Evolutionary conservation across 805 yeast genomes (phyloP), one percentile per base, ranked within the genome.

Genomic region (Wickerhamomyces bovis): DNA sequence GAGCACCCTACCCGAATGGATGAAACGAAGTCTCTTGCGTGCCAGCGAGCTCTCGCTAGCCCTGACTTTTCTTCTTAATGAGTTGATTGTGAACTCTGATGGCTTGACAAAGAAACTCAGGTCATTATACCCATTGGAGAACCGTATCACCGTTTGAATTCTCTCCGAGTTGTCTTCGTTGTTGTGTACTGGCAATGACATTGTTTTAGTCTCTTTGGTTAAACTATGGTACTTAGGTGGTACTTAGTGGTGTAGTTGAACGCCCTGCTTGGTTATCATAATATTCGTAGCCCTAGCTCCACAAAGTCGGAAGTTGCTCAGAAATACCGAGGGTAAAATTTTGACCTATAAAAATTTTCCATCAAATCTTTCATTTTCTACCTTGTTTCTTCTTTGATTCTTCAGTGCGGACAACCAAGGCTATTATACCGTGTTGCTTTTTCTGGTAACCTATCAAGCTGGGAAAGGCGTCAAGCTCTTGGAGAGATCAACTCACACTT

Each of bases 341-440:
- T 16, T 18, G 20, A 22, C 16, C 22, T 38, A 38, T 43, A 45
- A 40, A 48, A 20, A 11, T 7, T 11, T 21, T 40, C 33, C 8
- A 40, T 44, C 26, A 26, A 13, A 4, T 30, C 21, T 22, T 26
- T n/a, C 2, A 30, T n/a, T 20, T 38, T 40, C 41, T 30, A 18
- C 11, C 21, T 33, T 33, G 3, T 4, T 16, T 16, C 52, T 50
- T 25, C 8, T 22, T 41, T 46, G 28, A 15, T 46, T 57, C 58
- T 52, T 52, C 42, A 53, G 86, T 82, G 86, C 83, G 86, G 83
- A 78, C 75, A 78, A 77, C 86, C 82, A 76, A 78, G 81, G 78
- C 81, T 76, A 60, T 73, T 73, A 67, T 66, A 67, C 82, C 87
- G 87, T 81, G 87, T 81, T 81, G 85, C 84, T 77, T 78, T 66